phyloP scores from a whole-genome alignment of 257 asterid genomes.

The Rauvolfia tetraphylla region DNA sequence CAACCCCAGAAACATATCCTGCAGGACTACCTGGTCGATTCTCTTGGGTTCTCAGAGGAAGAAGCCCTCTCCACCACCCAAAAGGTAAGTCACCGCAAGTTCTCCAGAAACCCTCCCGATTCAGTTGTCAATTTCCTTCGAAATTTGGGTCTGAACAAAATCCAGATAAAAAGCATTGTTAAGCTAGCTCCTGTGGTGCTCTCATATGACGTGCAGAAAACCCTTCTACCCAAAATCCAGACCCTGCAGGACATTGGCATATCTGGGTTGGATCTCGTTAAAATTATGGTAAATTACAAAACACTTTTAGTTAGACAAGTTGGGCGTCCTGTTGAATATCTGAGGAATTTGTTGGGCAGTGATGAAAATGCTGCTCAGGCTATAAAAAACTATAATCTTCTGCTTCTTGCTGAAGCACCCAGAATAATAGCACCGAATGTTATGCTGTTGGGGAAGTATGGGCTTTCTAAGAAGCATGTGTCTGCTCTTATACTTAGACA shows the following conservation, averaged over 20 bases:
- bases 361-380: constrained; percentile 14
- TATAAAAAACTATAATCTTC: constrained; percentile 7
- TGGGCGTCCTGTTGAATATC: constrained; percentile 11
- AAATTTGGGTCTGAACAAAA: constrained; percentile 21
- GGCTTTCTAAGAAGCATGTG: constrained; percentile 6
- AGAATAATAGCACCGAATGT: constrained; percentile 6
- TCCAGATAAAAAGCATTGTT: constrained; percentile 24
- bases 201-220: constrained; percentile 15
- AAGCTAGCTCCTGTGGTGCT: constrained; percentile 2
- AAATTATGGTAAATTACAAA: constrained; percentile 1
- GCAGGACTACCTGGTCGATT: constrained; percentile 15
- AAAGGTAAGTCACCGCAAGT: constrained; percentile 1
- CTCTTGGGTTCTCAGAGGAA: constrained; percentile 24
- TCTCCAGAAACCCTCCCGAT: constrained; percentile 9
- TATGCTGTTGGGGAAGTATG: constrained; percentile 10
- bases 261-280: constrained; percentile 18
- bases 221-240: constrained; percentile 21
- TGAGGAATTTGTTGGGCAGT: constrained; percentile 18
- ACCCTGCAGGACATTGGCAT: constrained; percentile 21
- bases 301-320: constrained; percentile 4
- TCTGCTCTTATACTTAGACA: neutral
- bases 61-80: constrained; percentile 17
- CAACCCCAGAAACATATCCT: constrained; percentile 7
- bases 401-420: constrained; percentile 10
- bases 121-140: constrained; percentile 21